Base-by-base conservation (phyloP, 495 filamentous ascomycete species). In the Penicillium soppii region DNA sequence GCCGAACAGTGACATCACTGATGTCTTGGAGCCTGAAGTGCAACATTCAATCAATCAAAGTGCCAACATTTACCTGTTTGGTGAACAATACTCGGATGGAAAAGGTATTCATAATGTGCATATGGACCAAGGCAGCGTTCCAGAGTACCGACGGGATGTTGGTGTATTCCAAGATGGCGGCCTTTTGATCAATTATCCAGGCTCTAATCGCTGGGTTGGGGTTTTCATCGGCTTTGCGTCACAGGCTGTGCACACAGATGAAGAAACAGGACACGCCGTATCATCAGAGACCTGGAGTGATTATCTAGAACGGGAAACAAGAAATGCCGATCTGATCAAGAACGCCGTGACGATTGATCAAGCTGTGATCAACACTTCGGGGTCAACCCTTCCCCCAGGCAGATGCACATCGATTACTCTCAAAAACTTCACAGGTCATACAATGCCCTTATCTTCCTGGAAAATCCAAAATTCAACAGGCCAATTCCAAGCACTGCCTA, bases 81-180 rank as follows among this genome's bases (percentile, higher is more conserved):
- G 67, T 7, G 51, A 54, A 27, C 35, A 41, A 13, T 66, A 54
- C 37, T 39, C 43, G 26, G 42, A 47, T 7, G 41, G 27, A 30
- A 46, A 55, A 7, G 65, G 54, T 1, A 68, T 73, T 22, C 70
- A 71, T 53, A 57, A 73, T 48, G 42, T 71, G 9, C 70, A 73
- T 52, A 69, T 71, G 70, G 71, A 73, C 44, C 70, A 73, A 43
- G 70, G 70, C 48, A 71, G 62, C 38, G 30, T 53, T 35, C 20
- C 35, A 10, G 32, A 43, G 19, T 71, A 47, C 23, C n/a, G 29
- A 1, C 5, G 21, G 5, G 68, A 73, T 42, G 68, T 71, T 50
- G 66, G 70, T 20, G 54, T 57, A 1, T 66, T 49, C 23, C 66
- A 69, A 47, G 70, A 73, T 53, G 70, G 70, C 23, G 66, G 53